Conservation (phyloP, 2,329 filamentous ascomycete species). For the Pseudogymnoascus sp. region DNA sequence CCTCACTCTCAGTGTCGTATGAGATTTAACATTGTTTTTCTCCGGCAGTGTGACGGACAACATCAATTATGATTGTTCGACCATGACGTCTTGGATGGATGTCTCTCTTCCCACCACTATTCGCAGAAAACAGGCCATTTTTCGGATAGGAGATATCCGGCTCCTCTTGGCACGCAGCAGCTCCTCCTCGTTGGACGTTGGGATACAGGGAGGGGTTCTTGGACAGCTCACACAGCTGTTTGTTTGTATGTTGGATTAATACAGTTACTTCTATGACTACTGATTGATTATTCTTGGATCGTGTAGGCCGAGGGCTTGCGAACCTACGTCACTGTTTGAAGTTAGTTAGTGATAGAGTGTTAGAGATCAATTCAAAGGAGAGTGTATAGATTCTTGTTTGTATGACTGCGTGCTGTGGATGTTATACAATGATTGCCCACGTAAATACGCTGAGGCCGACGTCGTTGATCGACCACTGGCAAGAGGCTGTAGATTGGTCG, state of each 20-base stretch:
- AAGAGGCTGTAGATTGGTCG: not conserved
- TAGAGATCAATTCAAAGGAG: not conserved
- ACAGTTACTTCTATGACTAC: not conserved
- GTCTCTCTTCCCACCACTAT: not conserved
- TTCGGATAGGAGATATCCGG: not conserved
- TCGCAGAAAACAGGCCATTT: not conserved
- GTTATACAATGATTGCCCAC: not conserved
- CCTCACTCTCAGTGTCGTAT: not conserved
- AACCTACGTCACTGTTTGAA: not conserved
- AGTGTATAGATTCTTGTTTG: not conserved
- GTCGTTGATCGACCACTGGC: not conserved
- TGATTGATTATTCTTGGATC: not conserved
- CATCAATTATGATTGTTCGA: not conserved
- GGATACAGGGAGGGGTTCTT: not conserved
- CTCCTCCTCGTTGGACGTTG: not conserved
- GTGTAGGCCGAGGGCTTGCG: not conserved
- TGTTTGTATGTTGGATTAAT: not conserved
- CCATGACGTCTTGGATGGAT: not conserved
- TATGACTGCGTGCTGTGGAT: not conserved
- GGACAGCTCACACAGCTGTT: not conserved
- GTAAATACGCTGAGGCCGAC: not conserved
- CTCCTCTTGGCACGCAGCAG: not conserved
- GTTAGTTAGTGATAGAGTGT: not conserved
- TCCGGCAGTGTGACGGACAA: not conserved
- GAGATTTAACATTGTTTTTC: not conserved